Conservation (phyloP, 768 basidiomycete species). For the Pluteus cervinus region DNA sequence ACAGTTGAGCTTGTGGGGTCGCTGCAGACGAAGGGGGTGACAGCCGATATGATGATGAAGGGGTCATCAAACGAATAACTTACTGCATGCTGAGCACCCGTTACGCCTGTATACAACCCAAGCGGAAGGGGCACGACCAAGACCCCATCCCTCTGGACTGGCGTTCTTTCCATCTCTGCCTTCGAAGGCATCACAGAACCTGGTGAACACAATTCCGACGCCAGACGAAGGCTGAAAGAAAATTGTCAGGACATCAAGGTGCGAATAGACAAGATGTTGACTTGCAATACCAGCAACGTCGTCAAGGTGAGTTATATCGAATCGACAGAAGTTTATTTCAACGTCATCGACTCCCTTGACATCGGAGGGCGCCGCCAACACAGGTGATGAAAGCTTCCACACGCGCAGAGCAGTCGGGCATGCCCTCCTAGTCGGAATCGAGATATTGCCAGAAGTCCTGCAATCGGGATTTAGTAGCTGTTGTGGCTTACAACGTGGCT, state of each 20-base stretch:
- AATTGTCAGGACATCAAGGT: slow-evolving; percentile 33
- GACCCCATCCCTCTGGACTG: slow-evolving; percentile 50
- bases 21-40: too few species aligned
- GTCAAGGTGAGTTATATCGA: slow-evolving; percentile 50
- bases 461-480: neutral
- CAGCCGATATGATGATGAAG: too few species aligned
- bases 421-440: slow-evolving; percentile 60
- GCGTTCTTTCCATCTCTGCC: slow-evolving; percentile 51
- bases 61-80: too few species aligned
- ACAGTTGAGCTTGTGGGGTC: too few species aligned
- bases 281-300: slow-evolving; percentile 59
- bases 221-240: slow-evolving; percentile 45
- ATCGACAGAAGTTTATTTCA: slow-evolving; percentile 56
- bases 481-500: slow-evolving; percentile 40
- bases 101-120: slow-evolving; percentile 57
- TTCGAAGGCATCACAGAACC: slow-evolving; percentile 65
- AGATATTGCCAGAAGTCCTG: slow-evolving; percentile 67
- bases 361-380: slow-evolving; percentile 52
- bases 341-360: slow-evolving; percentile 41
- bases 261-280: slow-evolving; percentile 18
- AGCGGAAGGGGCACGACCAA: slow-evolving; percentile 52
- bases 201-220: slow-evolving; percentile 40
- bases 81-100: slow-evolving; percentile 40
- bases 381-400: slow-evolving; percentile 57
- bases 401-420: slow-evolving; percentile 73